Evolutionary conservation across 345 rosid species (phyloP).

Genomic region (Eucalyptus cloeziana): DNA sequence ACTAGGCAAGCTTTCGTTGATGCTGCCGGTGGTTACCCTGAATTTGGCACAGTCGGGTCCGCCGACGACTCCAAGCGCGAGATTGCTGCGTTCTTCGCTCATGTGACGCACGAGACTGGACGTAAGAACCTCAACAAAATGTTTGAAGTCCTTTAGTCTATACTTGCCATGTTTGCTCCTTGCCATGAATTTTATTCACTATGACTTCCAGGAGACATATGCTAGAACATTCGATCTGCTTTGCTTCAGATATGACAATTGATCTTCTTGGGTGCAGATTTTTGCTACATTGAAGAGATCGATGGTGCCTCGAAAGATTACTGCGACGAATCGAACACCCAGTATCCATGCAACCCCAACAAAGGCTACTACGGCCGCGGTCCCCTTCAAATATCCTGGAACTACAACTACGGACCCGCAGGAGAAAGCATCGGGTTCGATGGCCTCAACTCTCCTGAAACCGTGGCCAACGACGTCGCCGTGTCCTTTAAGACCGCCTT

Average conservation of each 20-base stretch:
- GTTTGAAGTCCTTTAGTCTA: not conserved
- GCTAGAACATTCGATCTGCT: not conserved
- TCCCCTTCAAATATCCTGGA: conserved; percentile 45
- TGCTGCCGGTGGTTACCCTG: conserved; percentile 29
- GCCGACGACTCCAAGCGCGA: conserved; percentile 47
- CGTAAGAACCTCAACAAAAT: conserved; percentile 20
- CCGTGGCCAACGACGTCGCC: conserved; percentile 14
- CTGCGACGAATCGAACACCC: not conserved
- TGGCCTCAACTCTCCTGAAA: conserved; percentile 27
- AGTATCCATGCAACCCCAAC: conserved; percentile 16
- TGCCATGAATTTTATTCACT: too few species aligned
- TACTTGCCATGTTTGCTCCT: not conserved
- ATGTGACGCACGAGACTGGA: conserved; percentile 76
- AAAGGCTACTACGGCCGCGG: conserved; percentile 41
- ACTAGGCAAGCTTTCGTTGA: conserved; percentile 39
- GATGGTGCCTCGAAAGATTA: not conserved
- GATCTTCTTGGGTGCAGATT: not conserved
- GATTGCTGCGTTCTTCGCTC: conserved; percentile 75
- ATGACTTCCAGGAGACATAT: too few species aligned
- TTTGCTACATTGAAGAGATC: conserved; percentile 16
- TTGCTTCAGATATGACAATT: not conserved
- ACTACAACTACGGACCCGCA: conserved; percentile 40
- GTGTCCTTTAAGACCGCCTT: conserved; percentile 32
- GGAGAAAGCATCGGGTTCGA: conserved; percentile 20
- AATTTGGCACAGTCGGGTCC: conserved; percentile 49